Base-by-base conservation (phyloP, 768 basidiomycete genomes). In the Hericium alpestre region DNA sequence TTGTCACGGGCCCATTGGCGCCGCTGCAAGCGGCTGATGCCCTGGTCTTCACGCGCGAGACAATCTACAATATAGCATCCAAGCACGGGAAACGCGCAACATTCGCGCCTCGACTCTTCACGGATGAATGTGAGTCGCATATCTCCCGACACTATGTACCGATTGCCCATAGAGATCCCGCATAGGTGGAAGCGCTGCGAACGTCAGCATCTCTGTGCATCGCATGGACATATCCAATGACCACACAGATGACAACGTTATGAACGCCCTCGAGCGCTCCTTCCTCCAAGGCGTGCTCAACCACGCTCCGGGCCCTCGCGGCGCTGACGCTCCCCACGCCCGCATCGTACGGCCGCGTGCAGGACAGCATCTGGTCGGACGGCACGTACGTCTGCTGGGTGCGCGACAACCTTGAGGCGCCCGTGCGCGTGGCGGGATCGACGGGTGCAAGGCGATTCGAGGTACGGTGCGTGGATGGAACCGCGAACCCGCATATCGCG, bases 321-420 rank as follows among this genome's bases (percentile, higher is more conserved):
- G 79, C 79, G 4, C 71, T 89, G 58, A 81, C 79, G 0, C 69
- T 86, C 0, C 84, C 87, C 4, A 78, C 77, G 1, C 62, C 71
- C 0, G 74, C 79, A 0, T 89, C 87, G 3, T 90, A 86, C 68
- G 70, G 73, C 20, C 79, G 87, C 8, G 74, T 89, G 70, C 49
- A 56, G 2, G 87, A 90, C 61, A 83, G 84, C 3, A 74, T 79
- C 16, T 86, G 84, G 83, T 75, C 80, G 0, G 84, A 87, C 20
- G 87, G 87, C 10, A 88, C 86, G 0, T 86, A 80, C 65, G 76
- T 80, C 50, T 73, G 69, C 58, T 89, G 82, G 82, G 87, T 86
- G 0, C 75, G 75, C 12, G 83, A 87, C 50, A 86, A 86, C 68
- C 79, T 82, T 52, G 86, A 89, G 65, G 72, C 75, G 0, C 79